phyloP scores from a whole-genome alignment of 139 green algal species.

The Yamagishiella unicocca region DNA sequence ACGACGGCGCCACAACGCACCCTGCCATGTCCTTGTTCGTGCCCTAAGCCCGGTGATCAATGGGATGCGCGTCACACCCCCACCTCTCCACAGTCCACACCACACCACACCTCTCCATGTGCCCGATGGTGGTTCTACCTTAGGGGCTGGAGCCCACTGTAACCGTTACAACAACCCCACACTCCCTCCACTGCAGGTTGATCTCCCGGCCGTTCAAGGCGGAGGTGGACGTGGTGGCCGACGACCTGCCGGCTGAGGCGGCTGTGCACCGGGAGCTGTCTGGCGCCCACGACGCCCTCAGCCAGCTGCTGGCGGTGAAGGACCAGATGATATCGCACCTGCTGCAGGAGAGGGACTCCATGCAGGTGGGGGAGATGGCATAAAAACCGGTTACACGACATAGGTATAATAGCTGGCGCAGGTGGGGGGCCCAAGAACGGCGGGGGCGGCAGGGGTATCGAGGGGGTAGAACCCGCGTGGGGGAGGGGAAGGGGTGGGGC shows the following conservation, averaged over 20 bases:
- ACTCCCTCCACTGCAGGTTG: neutral
- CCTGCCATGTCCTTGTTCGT: neutral
- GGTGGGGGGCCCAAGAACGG: too few relatives aligned
- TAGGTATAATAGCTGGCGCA: too few relatives aligned
- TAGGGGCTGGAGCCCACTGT: neutral
- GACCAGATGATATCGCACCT: conserved; percentile 42
- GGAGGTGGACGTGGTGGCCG: conserved; percentile 31
- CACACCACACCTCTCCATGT: neutral
- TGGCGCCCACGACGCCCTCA: neutral
- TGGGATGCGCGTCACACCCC: neutral
- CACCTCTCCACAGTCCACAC: neutral
- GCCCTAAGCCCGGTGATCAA: neutral
- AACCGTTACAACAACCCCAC: neutral
- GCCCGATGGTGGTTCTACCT: neutral
- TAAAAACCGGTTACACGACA: too few relatives aligned
- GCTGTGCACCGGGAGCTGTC: conserved; percentile 1
- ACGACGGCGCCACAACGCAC: too few relatives aligned
- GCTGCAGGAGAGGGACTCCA: conserved; percentile 15
- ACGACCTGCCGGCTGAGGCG: conserved; percentile 37
- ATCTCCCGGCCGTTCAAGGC: neutral
- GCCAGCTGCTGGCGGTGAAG: conserved; percentile 42
- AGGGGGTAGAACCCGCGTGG: too few relatives aligned
- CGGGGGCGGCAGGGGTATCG: too few relatives aligned
- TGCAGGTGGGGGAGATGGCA: conserved; percentile 1
- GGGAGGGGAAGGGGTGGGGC: neutral